Evolutionary conservation across 768 basidiomycete genomes (phyloP).

Genomic region (Mycena metata): DNA sequence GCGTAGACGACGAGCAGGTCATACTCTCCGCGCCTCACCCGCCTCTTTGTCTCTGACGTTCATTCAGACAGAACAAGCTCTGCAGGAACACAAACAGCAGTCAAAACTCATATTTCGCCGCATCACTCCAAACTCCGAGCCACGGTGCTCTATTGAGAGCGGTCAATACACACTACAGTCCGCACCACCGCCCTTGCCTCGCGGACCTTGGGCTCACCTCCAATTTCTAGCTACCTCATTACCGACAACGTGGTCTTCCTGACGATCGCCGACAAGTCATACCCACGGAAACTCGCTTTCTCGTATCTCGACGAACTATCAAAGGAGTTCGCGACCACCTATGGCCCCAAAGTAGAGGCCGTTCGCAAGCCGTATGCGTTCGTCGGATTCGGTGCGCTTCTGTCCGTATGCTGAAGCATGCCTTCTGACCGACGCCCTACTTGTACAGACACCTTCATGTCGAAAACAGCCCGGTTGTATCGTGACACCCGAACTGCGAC

Average conservation of each 20-base stretch:
- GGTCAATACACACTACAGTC: conserved; percentile 97
- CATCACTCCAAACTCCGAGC: conserved; percentile 94
- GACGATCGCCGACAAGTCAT: conserved; percentile 96
- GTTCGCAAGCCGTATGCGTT: conserved; percentile 99
- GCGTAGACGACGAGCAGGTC: conserved; percentile 97
- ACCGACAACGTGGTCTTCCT: conserved; percentile 94
- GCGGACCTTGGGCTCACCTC: conserved; percentile 2
- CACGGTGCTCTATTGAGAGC: conserved; percentile 96
- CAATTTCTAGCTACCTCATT: conserved; percentile 86
- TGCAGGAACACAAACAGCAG: conserved; percentile 99
- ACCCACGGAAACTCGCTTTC: conserved; percentile 97
- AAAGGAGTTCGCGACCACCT: conserved; percentile 94
- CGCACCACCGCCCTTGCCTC: conserved; percentile 44
- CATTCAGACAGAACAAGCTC: conserved; percentile 87
- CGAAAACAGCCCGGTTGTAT: conserved; percentile 95
- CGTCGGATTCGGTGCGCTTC: conserved; percentile 90
- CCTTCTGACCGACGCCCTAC: conserved; percentile 16
- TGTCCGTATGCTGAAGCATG: conserved; percentile 10
- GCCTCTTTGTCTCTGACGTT: conserved; percentile 29
- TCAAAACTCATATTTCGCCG: conserved; percentile 96
- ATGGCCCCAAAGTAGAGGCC: conserved; percentile 93
- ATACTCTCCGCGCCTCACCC: conserved; percentile 34
- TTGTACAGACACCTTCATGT: conserved; percentile 94
- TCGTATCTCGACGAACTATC: conserved; percentile 97
- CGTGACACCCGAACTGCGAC: conserved; percentile 91